phyloP scores from a whole-genome alignment of 2,329 filamentous ascomycete species.

The Thelonectria discophora region DNA sequence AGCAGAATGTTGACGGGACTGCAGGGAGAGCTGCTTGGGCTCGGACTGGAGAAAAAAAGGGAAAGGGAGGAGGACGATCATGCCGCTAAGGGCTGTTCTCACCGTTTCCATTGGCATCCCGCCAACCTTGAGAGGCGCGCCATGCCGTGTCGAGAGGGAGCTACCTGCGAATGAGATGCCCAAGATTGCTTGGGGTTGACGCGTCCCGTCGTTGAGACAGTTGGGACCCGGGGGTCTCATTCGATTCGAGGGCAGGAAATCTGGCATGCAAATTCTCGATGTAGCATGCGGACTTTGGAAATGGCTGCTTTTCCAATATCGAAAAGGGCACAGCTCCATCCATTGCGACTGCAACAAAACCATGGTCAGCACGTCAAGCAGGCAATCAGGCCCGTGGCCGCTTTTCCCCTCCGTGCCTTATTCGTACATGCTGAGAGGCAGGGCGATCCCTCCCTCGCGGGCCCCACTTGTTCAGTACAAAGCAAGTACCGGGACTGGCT shows the following conservation, averaged over 20 bases:
- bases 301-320: not conserved
- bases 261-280: not conserved
- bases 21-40: not conserved
- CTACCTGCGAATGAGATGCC: conserved; percentile 1
- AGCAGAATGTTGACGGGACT: not conserved
- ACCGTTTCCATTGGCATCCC: conserved; percentile 33
- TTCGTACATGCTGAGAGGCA: not conserved
- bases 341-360: too few species aligned
- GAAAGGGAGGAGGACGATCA: conserved; percentile 34
- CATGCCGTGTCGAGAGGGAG: conserved; percentile 11
- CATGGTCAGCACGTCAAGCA: too few species aligned
- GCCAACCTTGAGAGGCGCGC: conserved; percentile 16
- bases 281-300: too few species aligned
- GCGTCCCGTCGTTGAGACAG: conserved; percentile 1
- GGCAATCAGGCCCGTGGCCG: conserved; percentile 10
- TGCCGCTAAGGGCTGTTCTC: conserved; percentile 37
- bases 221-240: not conserved
- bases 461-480: conserved; percentile 13
- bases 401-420: conserved; percentile 12
- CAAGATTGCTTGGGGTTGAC: conserved; percentile 3
- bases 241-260: not conserved
- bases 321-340: not conserved
- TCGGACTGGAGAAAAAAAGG: conserved; percentile 17
- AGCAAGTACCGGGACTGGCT: not conserved
- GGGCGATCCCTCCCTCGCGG: conserved; percentile 16